Base-by-base conservation (phyloP, 208 protist genomes). In the Naegleria fowleri region DNA sequence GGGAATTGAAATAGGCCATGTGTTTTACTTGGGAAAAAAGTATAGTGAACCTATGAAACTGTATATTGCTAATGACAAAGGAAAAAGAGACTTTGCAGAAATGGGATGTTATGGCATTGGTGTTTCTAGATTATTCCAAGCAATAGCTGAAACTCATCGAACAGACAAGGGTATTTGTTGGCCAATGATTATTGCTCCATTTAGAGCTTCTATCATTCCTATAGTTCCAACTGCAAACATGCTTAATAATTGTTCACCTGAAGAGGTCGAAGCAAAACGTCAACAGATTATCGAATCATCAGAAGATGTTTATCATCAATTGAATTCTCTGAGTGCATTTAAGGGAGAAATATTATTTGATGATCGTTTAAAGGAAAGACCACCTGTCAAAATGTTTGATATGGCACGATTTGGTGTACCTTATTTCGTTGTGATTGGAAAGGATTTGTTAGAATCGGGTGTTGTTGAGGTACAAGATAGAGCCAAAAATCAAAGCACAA, bases 41-140 rank as follows among this genome's bases (percentile, higher is more conserved):
- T 91, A 91, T 76, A 58, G 13, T 13, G 9, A 43, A 22, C 7
- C 40, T 36, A 48, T 90, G 48, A 67, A 67, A 19, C 36, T 22
- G 41, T 15, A 13, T n/a, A 36, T 36, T 25, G 29, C 33, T 19
- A 25, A 83, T 48, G 29, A 75, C 11, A 22, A 79, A 25, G 58
- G 29, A 7, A 22, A 91, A n/a, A 76, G 16, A 39, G 29, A 83
- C 7, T 4, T 39, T 43, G 29, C 33, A 40, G 90, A 91, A 76
- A 91, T 91, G 90, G 90, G 90, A 15, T 91, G 90, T 43, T 91
- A 76, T 76, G 90, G 90, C 11, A 75, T 91, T 88, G 90, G 90
- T 48, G 33, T 91, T 36, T 83, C 90, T 76, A 75, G 90, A 83
- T 22, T 83, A 15, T 22, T 83, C 5, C 43, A 86, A 88, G 7